Base-by-base conservation (phyloP, 495 filamentous ascomycete genomes). In the Aspergillus asperescens region DNA sequence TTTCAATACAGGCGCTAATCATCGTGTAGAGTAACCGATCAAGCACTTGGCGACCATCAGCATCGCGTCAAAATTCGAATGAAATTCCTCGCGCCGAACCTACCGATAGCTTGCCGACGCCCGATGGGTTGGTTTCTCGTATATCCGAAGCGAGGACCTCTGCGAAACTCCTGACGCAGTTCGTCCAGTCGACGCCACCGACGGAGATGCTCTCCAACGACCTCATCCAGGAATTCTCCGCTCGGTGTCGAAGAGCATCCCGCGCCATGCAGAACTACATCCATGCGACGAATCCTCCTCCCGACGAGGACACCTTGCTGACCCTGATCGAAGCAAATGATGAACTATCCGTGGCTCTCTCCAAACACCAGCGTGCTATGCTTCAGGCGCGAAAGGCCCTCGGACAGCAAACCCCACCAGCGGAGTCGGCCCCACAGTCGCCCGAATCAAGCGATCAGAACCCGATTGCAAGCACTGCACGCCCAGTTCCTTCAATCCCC, bases 301-400 rank as follows among this genome's bases (percentile, higher is more conserved):
- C 90, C 3, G 93, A 99, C 62, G 90, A 92, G 62, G 87, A 95
- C 60, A 97, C 93, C 1, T 82, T 99, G 67, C 81, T 90, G 54
- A 91, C 84, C 16, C 70, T 99, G 40, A 95, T 99, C 63, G 91
- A 97, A 68, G 92, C 90, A 31, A 95, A 94, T 62, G 94, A 97
- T 60, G 84, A 89, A 62, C 74, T 98, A 16, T 83, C 84, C 20
- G 79, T 85, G 15, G 82, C 90, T 0, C 69, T 90, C 7, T 90
- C 81, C 48, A 82, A 87, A 47, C 86, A 96, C 69, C 87, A 90
- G 61, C 82, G 87, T 20, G 85, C 89, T 13, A 71, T 95, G 52
- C 77, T 95, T 13, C 77, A 84, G 56, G 92, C 92, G 1, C 77
- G 85, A 52, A 70, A 68, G 37, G 55, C 60, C 10, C 53, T 59